Evolutionary conservation across 352 stramenopile genomes (phyloP).

Genomic region (Globisporangium paddicum): DNA sequence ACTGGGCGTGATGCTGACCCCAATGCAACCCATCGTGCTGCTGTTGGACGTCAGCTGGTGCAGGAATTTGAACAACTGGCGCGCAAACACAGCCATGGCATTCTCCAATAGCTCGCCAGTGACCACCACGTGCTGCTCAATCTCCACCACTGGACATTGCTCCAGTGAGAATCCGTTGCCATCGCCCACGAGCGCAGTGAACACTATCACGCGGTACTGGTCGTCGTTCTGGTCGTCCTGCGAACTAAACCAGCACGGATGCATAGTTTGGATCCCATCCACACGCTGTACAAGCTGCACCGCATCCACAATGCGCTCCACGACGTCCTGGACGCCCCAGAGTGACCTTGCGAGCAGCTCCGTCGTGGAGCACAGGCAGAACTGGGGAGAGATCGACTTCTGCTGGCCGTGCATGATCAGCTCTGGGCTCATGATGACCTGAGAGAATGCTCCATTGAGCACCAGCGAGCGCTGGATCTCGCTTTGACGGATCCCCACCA

Average conservation of each 20-base stretch:
- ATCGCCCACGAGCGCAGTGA: constrained; percentile 23
- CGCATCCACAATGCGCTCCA: constrained; percentile 8
- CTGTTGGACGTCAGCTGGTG: constrained; percentile 18
- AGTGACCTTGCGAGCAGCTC: constrained; percentile 20
- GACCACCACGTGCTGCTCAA: constrained; percentile 39
- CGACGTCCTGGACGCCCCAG: constrained; percentile 19
- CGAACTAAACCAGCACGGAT: constrained; percentile 7
- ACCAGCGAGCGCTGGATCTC: constrained; percentile 19
- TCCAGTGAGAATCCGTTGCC: constrained; percentile 11
- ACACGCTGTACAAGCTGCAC: not conserved
- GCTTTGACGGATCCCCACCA: constrained; percentile 25
- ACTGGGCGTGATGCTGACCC: constrained; percentile 15
- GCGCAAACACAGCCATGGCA: constrained; percentile 43
- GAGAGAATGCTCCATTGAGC: not conserved
- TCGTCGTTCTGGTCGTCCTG: constrained; percentile 13
- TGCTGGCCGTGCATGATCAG: constrained; percentile 16
- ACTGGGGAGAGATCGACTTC: not conserved
- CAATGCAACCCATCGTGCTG: constrained; percentile 6
- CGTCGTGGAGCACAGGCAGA: constrained; percentile 16
- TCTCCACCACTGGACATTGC: constrained; percentile 10
- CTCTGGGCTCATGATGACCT: not conserved
- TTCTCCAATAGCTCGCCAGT: constrained; percentile 30
- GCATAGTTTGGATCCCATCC: not conserved
- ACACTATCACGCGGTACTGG: constrained; percentile 17
- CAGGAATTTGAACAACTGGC: constrained; percentile 38